These are phyloP conservation scores for Alternaria sp. DNA, from an alignment of 2,329 filamentous ascomycete species.

Conservation along the genomic window DNA sequence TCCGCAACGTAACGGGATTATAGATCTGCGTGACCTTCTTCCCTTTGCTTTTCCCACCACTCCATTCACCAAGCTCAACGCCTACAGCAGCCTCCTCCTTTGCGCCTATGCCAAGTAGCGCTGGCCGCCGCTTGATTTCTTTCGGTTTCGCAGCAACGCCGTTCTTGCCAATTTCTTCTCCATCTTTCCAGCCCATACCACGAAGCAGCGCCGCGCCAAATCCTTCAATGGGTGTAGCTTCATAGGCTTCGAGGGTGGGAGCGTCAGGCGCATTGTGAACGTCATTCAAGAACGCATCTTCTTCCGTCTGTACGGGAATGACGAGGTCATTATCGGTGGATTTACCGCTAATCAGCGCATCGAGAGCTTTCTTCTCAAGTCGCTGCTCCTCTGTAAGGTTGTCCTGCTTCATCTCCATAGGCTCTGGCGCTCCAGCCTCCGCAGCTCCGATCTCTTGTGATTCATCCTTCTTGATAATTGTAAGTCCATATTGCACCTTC, in stretches of 20 bases:
- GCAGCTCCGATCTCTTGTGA: slow-evolving; percentile 17
- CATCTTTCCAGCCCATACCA: slow-evolving; percentile 94
- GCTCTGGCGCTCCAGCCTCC: slow-evolving; percentile 20
- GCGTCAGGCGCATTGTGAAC: slow-evolving; percentile 76
- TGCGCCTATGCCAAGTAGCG: slow-evolving; percentile 86
- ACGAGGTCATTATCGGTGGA: slow-evolving; percentile 47
- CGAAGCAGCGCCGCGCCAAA: slow-evolving; percentile 90
- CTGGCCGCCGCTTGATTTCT: slow-evolving; percentile 74
- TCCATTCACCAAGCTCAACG: slow-evolving; percentile 81
- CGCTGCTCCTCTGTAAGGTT: slow-evolving; percentile 43
- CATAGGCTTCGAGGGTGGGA: slow-evolving; percentile 84
- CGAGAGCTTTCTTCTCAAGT: slow-evolving; percentile 64
- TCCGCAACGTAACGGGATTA: slow-evolving; percentile 68
- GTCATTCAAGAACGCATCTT: slow-evolving; percentile 76
- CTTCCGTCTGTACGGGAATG: slow-evolving; percentile 58
- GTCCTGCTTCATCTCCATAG: slow-evolving; percentile 43
- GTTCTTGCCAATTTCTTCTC: slow-evolving; percentile 64
- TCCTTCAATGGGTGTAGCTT: slow-evolving; percentile 89
- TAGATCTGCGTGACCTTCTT: slow-evolving; percentile 63
- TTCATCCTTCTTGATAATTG: slow-evolving; percentile 53
- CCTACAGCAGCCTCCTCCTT: slow-evolving; percentile 72
- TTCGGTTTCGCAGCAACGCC: slow-evolving; percentile 63
- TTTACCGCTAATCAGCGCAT: slow-evolving; percentile 55
- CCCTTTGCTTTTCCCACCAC: slow-evolving; percentile 54
- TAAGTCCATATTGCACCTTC: slow-evolving; percentile 62